A percentile compares a stretch with the other conserved stretches of the same genome.
Evolutionary conservation across 1,284 basidiomycete genomes (phyloP).

Genomic region (Chiua sp.): DNA sequence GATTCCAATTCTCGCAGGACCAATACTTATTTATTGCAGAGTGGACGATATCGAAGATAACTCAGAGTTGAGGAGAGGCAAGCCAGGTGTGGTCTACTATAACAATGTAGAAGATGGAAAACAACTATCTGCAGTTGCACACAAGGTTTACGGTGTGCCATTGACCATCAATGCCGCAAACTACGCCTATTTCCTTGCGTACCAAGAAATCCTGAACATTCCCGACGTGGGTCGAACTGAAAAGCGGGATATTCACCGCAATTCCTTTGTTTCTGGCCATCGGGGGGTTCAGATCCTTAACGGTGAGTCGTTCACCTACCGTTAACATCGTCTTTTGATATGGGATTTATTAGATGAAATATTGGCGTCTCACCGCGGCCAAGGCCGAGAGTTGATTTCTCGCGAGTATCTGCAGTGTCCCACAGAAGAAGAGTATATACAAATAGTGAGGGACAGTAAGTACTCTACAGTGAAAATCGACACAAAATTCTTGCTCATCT

Average conservation of each 20-base stretch:
- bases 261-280: slow-evolving; percentile 47
- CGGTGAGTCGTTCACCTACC: slow-evolving; percentile 45
- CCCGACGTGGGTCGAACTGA: slow-evolving; percentile 13
- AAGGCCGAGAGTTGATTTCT: slow-evolving; percentile 84
- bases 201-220: slow-evolving; percentile 67
- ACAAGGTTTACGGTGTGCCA: slow-evolving; percentile 82
- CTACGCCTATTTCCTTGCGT: slow-evolving; percentile 93
- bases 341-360: slow-evolving; percentile 62
- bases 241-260: slow-evolving; percentile 4
- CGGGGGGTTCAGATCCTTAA: slow-evolving; percentile 75
- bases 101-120: no score
- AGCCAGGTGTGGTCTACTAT: slow-evolving; percentile 63
- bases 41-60: slow-evolving; percentile 89
- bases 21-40: slow-evolving; percentile 40
- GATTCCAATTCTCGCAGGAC: not conserved
- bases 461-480: slow-evolving; percentile 11
- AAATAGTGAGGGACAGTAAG: slow-evolving; percentile 86
- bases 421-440: slow-evolving; percentile 82
- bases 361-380: slow-evolving; percentile 79
- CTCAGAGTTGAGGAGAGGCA: slow-evolving; percentile 73
- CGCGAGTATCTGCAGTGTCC: slow-evolving; percentile 80
- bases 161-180: slow-evolving; percentile 88
- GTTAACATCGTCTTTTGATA: not conserved
- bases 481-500: not conserved
- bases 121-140: slow-evolving; percentile 57